Conservation (phyloP, 1,284 basidiomycete genomes). For the Trichosporon sp. region DNA sequence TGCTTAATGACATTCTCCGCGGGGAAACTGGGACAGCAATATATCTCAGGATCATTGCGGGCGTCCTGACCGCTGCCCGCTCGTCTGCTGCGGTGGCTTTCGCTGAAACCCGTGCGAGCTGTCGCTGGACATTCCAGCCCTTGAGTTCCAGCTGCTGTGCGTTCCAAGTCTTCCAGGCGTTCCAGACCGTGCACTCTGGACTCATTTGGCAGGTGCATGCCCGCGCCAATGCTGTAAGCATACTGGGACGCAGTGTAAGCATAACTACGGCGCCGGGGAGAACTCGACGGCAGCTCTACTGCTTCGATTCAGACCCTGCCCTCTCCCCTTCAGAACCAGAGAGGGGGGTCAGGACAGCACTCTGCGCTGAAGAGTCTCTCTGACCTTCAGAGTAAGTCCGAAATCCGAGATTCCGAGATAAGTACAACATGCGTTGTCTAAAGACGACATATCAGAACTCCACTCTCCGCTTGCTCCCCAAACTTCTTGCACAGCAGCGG, state of each 20-base stretch:
- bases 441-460: too few species aligned
- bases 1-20: not conserved
- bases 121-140: not conserved
- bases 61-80: not conserved
- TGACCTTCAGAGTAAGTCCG: too few species aligned
- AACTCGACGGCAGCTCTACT: too few species aligned
- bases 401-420: too few species aligned
- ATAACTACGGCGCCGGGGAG: not conserved
- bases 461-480: too few species aligned
- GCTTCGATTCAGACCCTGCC: too few species aligned
- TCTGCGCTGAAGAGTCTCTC: too few species aligned
- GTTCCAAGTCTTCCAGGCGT: not conserved
- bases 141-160: not conserved
- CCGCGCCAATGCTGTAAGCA: not conserved
- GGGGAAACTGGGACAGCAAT: not conserved
- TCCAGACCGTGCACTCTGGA: not conserved
- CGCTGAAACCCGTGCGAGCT: not conserved
- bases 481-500: too few species aligned
- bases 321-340: not conserved
- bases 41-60: not conserved
- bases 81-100: not conserved
- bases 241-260: not conserved
- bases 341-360: not conserved
- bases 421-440: too few species aligned
- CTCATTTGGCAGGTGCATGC: not conserved